These are phyloP conservation scores for Metarhizium sp. DNA, from an alignment of 2,329 filamentous ascomycete genomes.

Conservation along the genomic window DNA sequence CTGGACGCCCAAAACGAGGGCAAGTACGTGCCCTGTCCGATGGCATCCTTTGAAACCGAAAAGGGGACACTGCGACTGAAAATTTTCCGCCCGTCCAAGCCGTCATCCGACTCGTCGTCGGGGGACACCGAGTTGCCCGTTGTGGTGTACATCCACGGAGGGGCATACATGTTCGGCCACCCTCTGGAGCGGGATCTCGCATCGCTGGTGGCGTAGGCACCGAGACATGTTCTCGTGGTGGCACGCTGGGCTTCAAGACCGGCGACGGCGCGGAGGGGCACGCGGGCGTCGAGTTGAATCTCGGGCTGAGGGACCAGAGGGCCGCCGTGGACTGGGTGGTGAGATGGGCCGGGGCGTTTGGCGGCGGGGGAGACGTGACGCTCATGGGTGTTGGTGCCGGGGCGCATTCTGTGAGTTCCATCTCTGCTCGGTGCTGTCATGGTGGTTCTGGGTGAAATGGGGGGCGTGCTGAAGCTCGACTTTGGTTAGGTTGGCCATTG, in stretches of 20 bases:
- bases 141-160: conserved; percentile 57
- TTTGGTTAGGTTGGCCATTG: conserved; percentile 47
- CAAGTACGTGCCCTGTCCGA: conserved; percentile 12
- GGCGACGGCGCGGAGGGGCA: conserved; percentile 34
- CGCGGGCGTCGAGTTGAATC: conserved; percentile 43
- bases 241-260: conserved; percentile 57
- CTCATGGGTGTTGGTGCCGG: conserved; percentile 54
- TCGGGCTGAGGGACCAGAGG: conserved; percentile 55
- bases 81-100: conserved; percentile 31
- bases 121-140: conserved; percentile 27
- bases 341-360: conserved; percentile 49
- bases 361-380: conserved; percentile 47
- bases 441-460: neutral
- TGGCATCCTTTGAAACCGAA: conserved; percentile 19
- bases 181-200: conserved; percentile 49
- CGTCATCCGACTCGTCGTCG: neutral
- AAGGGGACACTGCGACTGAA: conserved; percentile 48
- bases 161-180: conserved; percentile 48
- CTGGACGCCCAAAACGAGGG: conserved; percentile 28
- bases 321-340: conserved; percentile 50
- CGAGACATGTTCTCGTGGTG: conserved; percentile 43
- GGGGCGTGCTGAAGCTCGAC: neutral
- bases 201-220: conserved; percentile 49
- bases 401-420: conserved; percentile 45
- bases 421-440: neutral